A percentile compares a stretch with the other conserved stretches of the same genome.
These are phyloP conservation scores for Candida freyschussii DNA, from an alignment of 1,139 yeast genomes.

Conservation along the genomic window DNA sequence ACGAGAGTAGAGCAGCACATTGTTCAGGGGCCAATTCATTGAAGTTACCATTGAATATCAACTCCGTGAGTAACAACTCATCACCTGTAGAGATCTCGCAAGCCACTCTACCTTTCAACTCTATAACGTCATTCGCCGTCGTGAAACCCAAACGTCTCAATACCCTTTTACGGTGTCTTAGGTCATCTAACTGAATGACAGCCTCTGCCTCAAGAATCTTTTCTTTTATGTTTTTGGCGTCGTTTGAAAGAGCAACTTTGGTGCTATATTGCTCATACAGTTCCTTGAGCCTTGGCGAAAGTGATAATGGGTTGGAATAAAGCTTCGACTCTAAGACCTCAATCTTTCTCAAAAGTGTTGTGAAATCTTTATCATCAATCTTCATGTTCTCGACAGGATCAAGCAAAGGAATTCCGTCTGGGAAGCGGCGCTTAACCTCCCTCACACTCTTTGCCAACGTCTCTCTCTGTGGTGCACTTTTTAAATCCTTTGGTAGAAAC, in stretches of 20 bases:
- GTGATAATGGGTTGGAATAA: conserved; percentile 62
- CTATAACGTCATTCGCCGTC: conserved; percentile 77
- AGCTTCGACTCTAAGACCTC: conserved; percentile 77
- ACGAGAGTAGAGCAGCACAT: conserved; percentile 85
- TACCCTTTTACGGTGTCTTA: conserved; percentile 88
- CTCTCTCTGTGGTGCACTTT: conserved; percentile 63
- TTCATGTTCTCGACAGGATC: conserved; percentile 94
- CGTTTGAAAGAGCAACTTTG: conserved; percentile 58
- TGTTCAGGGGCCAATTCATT: conserved; percentile 84
- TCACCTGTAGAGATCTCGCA: conserved; percentile 97
- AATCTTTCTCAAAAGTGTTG: conserved; percentile 63
- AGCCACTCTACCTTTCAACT: conserved; percentile 92
- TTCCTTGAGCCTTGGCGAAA: conserved; percentile 56
- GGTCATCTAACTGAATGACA: conserved; percentile 88
- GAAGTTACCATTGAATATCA: conserved; percentile 92
- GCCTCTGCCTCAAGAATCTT: conserved; percentile 83
- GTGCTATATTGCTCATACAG: conserved; percentile 59
- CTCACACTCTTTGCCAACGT: conserved; percentile 71
- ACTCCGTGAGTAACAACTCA: conserved; percentile 81
- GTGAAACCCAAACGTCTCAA: conserved; percentile 83
- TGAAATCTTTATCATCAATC: conserved; percentile 75
- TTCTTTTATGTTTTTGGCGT: conserved; percentile 54
- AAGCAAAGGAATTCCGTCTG: conserved; percentile 82
- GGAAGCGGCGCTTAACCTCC: conserved; percentile 78
- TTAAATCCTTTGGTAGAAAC: conserved; percentile 75